Base-by-base conservation (phyloP, 78 protist genomes). In the Trichosphaerium sp. region DNA sequence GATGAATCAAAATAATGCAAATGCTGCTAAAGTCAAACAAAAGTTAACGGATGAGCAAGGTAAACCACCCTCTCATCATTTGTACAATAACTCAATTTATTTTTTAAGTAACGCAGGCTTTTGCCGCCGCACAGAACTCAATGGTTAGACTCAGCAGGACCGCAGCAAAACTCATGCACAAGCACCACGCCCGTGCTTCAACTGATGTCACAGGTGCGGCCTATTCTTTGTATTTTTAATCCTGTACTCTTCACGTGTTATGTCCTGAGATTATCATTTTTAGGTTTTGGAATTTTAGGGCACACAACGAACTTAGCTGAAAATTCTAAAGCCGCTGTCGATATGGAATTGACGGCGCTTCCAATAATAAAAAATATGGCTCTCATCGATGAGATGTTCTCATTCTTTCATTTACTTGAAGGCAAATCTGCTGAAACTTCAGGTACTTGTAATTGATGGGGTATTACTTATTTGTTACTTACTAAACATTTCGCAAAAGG, bases 161-260 rank as follows among this genome's bases (percentile, higher is more conserved):
- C 23, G 89, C 75, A 15, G 88, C 87, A 0, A 11, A 71, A 7
- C 65, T 91, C 44, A 83, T 91, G 91, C 75, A 32, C 47, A 78
- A 64, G 43, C 48, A 79, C 39, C 71, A 63, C 7, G 91, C 96
- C 6, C 88, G 69, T 44, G 92, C 78, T 0, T 84, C 88, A 28
- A 91, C 96, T 0, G 96, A 91, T 51, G 91, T 91, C 41, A 91
- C 96, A 0, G 96, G 96, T 4, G 26, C 49, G 18, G 18, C 15
- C 49, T 15, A 15, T 15, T 15, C 26, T 21, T 18, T 18, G 18
- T 21, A 18, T 15, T 18, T 18, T 15, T 44, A 18, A 44, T 15
- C 49, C 18, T 18, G 49, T 18, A 44, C 26, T 18, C 18, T 15
- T 21, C 49, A 44, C 49, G 49, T 18, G 49, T 18, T 15, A 44